phyloP scores from a whole-genome alignment of 208 protist species.

The Leptomonas seymouri region DNA sequence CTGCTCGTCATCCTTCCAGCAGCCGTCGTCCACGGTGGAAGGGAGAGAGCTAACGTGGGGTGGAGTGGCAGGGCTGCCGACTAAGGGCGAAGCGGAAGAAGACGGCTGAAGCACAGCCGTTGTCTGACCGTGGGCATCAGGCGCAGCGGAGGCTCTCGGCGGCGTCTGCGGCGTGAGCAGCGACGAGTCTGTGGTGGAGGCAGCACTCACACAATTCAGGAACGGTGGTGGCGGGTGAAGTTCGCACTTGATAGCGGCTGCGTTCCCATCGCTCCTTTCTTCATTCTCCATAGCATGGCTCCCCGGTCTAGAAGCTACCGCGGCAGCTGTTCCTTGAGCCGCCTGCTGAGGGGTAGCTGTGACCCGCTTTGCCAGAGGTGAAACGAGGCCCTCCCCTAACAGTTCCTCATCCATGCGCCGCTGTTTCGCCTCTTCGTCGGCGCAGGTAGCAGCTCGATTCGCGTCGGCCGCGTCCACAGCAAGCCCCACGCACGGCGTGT shows the following conservation, averaged over 20 bases:
- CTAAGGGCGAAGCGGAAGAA: neutral
- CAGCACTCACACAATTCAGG: neutral
- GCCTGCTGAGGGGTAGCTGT: slow-evolving; percentile 23
- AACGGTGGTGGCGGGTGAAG: slow-evolving; percentile 8
- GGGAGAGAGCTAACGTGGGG: slow-evolving; percentile 17
- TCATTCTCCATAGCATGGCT: neutral
- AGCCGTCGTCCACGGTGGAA: slow-evolving; percentile 34
- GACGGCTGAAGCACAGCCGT: neutral
- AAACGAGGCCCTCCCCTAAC: slow-evolving; percentile 21
- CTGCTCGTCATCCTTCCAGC: slow-evolving; percentile 27
- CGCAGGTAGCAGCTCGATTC: neutral
- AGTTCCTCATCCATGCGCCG: slow-evolving; percentile 17
- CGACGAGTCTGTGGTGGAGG: neutral
- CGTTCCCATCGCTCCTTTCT: neutral
- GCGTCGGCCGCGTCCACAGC: neutral
- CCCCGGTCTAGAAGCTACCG: too few species aligned
- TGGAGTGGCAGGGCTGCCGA: neutral
- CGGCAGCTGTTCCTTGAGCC: neutral
- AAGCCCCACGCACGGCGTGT: neutral
- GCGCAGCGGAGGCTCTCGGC: neutral
- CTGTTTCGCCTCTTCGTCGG: neutral
- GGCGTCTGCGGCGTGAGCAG: slow-evolving; percentile 8
- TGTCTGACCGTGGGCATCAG: neutral
- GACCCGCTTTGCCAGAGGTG: slow-evolving; percentile 17
- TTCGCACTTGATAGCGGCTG: neutral